Base-by-base conservation (phyloP, 1,139 yeast genomes). In the Geotrichum fermentans region DNA sequence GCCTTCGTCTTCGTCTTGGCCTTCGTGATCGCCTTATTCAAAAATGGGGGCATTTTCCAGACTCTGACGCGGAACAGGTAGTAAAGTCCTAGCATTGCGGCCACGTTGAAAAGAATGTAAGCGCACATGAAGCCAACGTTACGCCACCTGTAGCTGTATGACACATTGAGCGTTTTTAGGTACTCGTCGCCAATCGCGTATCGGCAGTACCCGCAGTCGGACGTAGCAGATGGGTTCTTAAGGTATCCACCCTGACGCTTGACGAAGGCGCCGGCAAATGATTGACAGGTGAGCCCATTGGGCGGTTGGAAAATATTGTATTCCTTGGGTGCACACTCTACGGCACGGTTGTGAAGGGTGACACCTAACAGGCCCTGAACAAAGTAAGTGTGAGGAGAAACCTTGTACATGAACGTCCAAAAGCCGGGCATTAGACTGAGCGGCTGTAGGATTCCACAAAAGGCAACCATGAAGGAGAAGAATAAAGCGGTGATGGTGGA, bases 371-470 rank as follows among this genome's bases (percentile, higher is more conserved):
- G 64, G 40, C 77, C 79, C 52, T 78, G 81, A 45, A 82, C 74
- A 55, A 79, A 73, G 59, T 82, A 83, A 0, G 86, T 80, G 65
- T 75, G 77, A 14, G 89, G 89, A 5, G 84, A 78, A 1, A 74
- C 73, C 60, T 79, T 77, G 67, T 80, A 77, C 84, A 83, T 80
- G 69, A 83, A 85, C 51, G 56, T 70, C 70, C 69, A 82, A 67
- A 83, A 81, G 1, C 80, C 79, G 11, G 84, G 85, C 76, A 81
- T 74, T 50, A 75, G 68, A 2, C 59, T 49, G 18, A 66, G 68
- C 13, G 83, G 83, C 61, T 80, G 85, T 45, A 79, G 76, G 52
- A 81, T 81, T 62, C 87, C 87, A 59, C 82, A 75, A 68, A 80
- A 80, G 3, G 55, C 47, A 51, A 80, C 71, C 66, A 79, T 67